Evolutionary conservation across 768 basidiomycete species (phyloP).

Genomic region (Pulveroboletus frians): DNA sequence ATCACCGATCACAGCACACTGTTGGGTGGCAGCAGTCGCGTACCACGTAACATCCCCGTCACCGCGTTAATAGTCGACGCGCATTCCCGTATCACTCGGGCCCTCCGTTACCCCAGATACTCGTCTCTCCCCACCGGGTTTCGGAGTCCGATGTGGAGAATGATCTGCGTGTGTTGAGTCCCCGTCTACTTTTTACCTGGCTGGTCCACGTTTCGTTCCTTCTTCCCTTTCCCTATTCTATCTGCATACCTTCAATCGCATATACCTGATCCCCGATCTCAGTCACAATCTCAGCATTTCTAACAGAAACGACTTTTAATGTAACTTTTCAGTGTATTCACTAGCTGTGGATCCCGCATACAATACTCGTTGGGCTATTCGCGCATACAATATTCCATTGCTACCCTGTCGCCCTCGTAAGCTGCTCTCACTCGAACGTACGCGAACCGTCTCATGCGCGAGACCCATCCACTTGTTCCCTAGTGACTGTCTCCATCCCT

Average conservation of each 20-base stretch:
- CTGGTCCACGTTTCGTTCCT: conserved; percentile 15
- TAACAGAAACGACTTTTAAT: conserved; percentile 27
- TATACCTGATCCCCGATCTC: conserved; percentile 20
- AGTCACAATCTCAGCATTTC: conserved; percentile 21
- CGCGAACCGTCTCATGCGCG: neutral
- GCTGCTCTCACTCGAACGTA: neutral
- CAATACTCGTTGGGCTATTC: conserved; percentile 20
- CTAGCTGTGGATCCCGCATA: conserved; percentile 18
- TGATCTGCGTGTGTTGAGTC: conserved; percentile 8
- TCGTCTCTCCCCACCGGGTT: conserved; percentile 1
- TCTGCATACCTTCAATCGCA: conserved; percentile 14
- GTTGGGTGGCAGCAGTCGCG: neutral
- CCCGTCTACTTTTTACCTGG: conserved; percentile 10
- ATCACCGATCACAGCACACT: conserved; percentile 1
- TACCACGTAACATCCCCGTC: neutral
- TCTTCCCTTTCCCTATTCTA: neutral
- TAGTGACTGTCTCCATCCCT: neutral
- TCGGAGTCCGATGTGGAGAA: conserved; percentile 2
- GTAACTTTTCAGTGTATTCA: conserved; percentile 24
- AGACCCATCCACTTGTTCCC: neutral
- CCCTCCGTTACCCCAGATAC: conserved; percentile 6
- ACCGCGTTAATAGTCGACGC: conserved; percentile 3
- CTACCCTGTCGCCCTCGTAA: neutral
- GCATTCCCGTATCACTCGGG: conserved; percentile 6
- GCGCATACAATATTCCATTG: neutral